A percentile compares a stretch with the other conserved stretches of the same genome.
These are phyloP conservation scores for Saccharum hybrid DNA, from an alignment of 202 grass and related monocot species.

Conservation along the genomic window DNA sequence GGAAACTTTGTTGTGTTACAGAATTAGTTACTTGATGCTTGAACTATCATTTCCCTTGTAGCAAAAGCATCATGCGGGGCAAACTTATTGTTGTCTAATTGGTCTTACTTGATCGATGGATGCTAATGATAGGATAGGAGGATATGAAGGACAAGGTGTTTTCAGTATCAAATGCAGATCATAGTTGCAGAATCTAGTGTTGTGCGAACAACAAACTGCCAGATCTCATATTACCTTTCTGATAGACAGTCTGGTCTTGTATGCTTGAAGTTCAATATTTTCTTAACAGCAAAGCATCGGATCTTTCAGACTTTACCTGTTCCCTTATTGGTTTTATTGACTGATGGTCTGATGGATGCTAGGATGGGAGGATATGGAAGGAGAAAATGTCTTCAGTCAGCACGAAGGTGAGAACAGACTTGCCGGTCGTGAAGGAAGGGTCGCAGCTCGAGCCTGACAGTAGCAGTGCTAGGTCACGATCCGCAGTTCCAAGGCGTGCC, in stretches of 20 bases:
- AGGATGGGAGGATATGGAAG: constrained; percentile 95
- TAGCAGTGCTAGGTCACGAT: constrained; percentile 48
- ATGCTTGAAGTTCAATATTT: not conserved
- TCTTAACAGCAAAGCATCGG: not conserved
- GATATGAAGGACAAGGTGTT: not conserved
- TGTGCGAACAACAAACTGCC: not conserved
- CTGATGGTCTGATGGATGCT: constrained; percentile 47
- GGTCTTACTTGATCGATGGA: not conserved
- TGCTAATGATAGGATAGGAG: not conserved
- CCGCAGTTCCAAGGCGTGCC: constrained; percentile 53
- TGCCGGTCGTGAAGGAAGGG: constrained; percentile 76
- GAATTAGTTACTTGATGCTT: not conserved
- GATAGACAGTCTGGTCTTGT: not conserved
- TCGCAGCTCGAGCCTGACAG: constrained; percentile 57
- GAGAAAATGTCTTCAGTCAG: constrained; percentile 73
- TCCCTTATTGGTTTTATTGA: not conserved
- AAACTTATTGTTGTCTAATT: not conserved
- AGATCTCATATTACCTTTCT: not conserved
- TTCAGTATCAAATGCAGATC: too few relatives aligned
- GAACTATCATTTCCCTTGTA: not conserved
- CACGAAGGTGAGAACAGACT: constrained; percentile 53
- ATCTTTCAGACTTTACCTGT: constrained; percentile 12
- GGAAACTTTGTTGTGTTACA: not conserved
- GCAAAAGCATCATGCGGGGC: not conserved
- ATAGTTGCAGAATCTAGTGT: constrained; percentile 7